A percentile compares a stretch with the other conserved stretches of the same genome.
Evolutionary conservation across 768 basidiomycete species (phyloP).

Genomic region (Lactarius hengduanensis): DNA sequence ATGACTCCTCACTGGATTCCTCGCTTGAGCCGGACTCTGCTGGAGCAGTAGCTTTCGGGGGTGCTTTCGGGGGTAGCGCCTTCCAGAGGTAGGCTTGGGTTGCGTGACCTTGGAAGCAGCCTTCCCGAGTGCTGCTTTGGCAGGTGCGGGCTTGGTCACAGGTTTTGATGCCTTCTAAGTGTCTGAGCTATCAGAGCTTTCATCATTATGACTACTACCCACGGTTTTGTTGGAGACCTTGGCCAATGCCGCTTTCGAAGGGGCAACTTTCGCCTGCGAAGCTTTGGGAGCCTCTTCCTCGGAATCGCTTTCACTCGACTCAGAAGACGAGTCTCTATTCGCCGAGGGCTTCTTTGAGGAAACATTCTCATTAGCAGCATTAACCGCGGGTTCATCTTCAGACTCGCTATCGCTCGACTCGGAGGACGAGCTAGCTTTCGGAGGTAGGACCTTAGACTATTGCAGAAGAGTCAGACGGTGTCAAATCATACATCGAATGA

Average conservation of each 20-base stretch:
- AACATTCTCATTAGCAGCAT: constrained; percentile 1
- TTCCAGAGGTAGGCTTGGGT: constrained; percentile 30
- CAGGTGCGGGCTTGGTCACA: constrained; percentile 17
- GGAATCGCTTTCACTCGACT: constrained; percentile 26
- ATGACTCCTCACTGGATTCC: constrained; percentile 14
- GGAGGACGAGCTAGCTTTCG: constrained; percentile 31
- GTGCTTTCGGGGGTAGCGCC: constrained; percentile 36
- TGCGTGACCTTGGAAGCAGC: constrained; percentile 13
- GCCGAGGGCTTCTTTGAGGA: constrained; percentile 1
- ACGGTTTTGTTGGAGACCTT: constrained; percentile 8
- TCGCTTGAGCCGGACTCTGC: constrained; percentile 26
- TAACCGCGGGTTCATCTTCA: constrained; percentile 1
- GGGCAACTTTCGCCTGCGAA: background rate
- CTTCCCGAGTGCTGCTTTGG: constrained; percentile 16
- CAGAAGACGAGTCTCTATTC: constrained; percentile 29
- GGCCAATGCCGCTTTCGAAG: background rate
- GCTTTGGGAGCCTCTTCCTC: constrained; percentile 7
- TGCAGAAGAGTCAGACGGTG: constrained; percentile 10
- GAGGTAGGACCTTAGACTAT: constrained; percentile 36
- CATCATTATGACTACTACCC: constrained; percentile 1
- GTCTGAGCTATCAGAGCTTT: constrained; percentile 21
- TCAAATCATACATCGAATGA: background rate
- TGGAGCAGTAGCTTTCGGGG: constrained; percentile 22
- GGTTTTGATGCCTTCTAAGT: constrained; percentile 10
- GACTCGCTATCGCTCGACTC: constrained; percentile 28